Evolutionary conservation across 2,329 filamentous ascomycete species (phyloP).

Genomic region (Ploettnerulaceae sp.): DNA sequence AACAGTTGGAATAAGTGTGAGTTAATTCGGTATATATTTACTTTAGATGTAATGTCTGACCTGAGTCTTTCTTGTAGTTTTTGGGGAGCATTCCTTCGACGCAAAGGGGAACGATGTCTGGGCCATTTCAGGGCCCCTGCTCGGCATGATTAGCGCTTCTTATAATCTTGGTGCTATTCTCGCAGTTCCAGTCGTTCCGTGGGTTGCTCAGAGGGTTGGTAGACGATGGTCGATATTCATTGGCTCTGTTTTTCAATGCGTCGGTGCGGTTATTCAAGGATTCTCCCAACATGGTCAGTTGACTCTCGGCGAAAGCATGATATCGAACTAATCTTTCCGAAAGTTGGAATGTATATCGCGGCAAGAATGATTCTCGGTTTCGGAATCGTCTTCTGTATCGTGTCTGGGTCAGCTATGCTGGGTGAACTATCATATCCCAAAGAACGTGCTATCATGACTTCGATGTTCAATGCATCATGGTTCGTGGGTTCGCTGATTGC

Average conservation of each 20-base stretch:
- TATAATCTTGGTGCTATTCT: constrained; percentile 52
- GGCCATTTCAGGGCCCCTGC: constrained; percentile 30
- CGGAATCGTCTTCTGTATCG: constrained; percentile 47
- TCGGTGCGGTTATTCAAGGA: constrained; percentile 51
- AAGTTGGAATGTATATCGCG: constrained; percentile 47
- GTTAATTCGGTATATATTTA: background rate
- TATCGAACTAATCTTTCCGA: background rate
- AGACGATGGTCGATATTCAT: constrained; percentile 49
- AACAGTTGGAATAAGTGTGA: constrained; percentile 33
- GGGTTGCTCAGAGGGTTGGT: constrained; percentile 45
- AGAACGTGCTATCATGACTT: constrained; percentile 48
- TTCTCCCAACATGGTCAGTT: constrained; percentile 25
- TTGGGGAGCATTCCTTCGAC: constrained; percentile 12
- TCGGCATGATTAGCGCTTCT: constrained; percentile 49
- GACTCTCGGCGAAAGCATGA: too few relatives aligned
- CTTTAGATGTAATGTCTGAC: background rate
- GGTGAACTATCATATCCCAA: constrained; percentile 51
- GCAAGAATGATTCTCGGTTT: constrained; percentile 48
- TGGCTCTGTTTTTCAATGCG: constrained; percentile 45
- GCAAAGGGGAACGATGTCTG: constrained; percentile 20
- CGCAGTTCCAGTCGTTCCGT: constrained; percentile 48
- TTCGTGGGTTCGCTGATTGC: constrained; percentile 44
- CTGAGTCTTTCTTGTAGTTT: constrained; percentile 11
- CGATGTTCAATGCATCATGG: constrained; percentile 50
- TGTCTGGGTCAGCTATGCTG: constrained; percentile 47